Percentiles rank a stretch among this genome's conserved stretches.
phyloP scores from a whole-genome alignment of 1,139 yeast genomes.

The Wickerhamiella pararugosa region DNA sequence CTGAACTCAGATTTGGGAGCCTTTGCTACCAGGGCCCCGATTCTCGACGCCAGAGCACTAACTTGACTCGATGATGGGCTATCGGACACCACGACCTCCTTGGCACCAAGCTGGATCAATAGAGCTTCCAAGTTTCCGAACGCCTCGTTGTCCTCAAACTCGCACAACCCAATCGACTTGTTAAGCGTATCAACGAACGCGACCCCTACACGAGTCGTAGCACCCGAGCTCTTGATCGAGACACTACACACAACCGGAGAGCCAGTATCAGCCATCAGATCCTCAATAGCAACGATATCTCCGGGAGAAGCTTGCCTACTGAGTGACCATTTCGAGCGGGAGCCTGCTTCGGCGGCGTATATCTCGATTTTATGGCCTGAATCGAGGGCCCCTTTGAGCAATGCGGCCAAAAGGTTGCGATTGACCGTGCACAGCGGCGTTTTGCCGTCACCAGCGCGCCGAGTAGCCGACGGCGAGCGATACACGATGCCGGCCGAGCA shows the following conservation, averaged over 20 bases:
- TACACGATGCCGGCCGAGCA: slow-evolving; percentile 72
- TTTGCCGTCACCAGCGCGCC: slow-evolving; percentile 29
- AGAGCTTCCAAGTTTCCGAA: slow-evolving; percentile 76
- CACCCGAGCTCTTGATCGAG: slow-evolving; percentile 35
- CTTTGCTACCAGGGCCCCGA: slow-evolving; percentile 40
- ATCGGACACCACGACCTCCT: slow-evolving; percentile 47
- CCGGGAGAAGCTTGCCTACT: slow-evolving; percentile 75
- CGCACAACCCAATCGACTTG: slow-evolving; percentile 52
- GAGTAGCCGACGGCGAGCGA: slow-evolving; percentile 67
- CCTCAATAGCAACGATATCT: slow-evolving; percentile 69
- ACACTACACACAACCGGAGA: slow-evolving; percentile 65
- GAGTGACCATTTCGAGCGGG: slow-evolving; percentile 38
- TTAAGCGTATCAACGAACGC: slow-evolving; percentile 66
- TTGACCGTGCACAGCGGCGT: slow-evolving; percentile 47
- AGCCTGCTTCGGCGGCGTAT: slow-evolving; percentile 32
- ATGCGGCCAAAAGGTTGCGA: slow-evolving; percentile 50
- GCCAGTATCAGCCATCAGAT: slow-evolving; percentile 42
- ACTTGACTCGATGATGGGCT: slow-evolving; percentile 17
- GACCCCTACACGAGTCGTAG: slow-evolving; percentile 49
- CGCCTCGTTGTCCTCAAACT: slow-evolving; percentile 76
- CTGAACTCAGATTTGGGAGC: slow-evolving; percentile 42
- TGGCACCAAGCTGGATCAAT: slow-evolving; percentile 74
- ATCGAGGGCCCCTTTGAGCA: slow-evolving; percentile 51
- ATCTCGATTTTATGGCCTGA: slow-evolving; percentile 72
- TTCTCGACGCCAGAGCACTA: slow-evolving; percentile 12